Evolutionary conservation across 345 rosid species (phyloP).

Genomic region (Dipteronia sinensis): DNA sequence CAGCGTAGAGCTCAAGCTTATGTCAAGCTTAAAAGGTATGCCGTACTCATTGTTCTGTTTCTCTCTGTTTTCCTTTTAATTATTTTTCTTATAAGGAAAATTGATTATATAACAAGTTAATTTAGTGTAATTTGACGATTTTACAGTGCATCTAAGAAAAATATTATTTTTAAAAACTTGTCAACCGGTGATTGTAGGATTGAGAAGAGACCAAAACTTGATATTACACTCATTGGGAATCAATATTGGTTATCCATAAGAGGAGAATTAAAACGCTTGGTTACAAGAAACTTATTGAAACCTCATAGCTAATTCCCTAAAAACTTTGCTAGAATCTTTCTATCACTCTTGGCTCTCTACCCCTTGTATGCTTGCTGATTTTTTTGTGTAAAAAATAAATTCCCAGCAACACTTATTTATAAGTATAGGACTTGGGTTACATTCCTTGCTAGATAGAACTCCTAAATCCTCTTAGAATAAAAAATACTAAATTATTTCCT

Average conservation of each 20-base stretch:
- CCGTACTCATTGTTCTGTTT: background rate
- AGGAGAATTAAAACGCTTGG: background rate
- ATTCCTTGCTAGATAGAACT: too few relatives aligned
- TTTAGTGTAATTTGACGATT: background rate
- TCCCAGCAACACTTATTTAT: too few relatives aligned
- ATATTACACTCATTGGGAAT: background rate
- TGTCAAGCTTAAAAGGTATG: conserved; percentile 70
- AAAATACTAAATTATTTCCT: too few relatives aligned
- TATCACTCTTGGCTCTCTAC: too few relatives aligned
- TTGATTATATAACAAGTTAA: background rate
- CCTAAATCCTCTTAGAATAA: too few relatives aligned
- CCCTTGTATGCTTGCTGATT: too few relatives aligned
- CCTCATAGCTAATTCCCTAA: too few relatives aligned
- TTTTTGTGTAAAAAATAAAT: too few relatives aligned
- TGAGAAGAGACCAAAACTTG: background rate
- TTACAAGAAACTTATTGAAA: too few relatives aligned
- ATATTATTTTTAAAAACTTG: background rate
- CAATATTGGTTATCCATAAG: background rate
- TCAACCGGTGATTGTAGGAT: background rate
- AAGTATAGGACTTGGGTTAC: too few relatives aligned
- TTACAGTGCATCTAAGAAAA: background rate
- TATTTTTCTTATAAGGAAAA: background rate
- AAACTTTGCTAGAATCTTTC: too few relatives aligned
- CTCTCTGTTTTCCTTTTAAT: background rate
- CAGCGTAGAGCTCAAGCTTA: conserved; percentile 90